Conservation (phyloP, 2,329 filamentous ascomycete species). For the Aspergillus vadensis region DNA sequence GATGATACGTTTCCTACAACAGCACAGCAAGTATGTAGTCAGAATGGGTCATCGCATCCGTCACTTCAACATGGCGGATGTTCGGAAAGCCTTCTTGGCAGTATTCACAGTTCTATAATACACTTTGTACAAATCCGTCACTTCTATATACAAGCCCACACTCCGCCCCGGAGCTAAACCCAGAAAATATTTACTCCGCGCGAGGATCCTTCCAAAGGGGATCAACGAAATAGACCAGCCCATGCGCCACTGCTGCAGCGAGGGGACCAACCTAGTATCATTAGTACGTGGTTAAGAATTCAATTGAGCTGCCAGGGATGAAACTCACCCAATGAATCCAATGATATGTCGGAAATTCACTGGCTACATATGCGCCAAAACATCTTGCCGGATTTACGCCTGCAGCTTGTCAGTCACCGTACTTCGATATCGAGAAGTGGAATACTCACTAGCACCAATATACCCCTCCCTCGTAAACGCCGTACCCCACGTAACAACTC, state of each 20-base stretch:
- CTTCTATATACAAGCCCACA: background rate
- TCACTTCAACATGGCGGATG: background rate
- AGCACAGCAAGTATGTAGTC: background rate
- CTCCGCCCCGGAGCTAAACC: no score
- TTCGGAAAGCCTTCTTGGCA: background rate
- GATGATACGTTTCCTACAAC: no score
- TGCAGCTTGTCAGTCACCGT: background rate
- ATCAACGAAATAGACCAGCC: slow-evolving; percentile 34
- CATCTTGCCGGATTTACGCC: slow-evolving; percentile 50
- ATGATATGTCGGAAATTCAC: slow-evolving; percentile 38
- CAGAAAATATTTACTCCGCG: background rate
- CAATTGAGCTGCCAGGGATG: background rate
- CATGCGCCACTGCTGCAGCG: slow-evolving; percentile 34
- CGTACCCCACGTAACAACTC: slow-evolving; percentile 40
- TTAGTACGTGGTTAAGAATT: background rate
- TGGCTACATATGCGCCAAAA: slow-evolving; percentile 49
- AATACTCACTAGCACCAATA: slow-evolving; percentile 39
- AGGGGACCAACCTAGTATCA: slow-evolving; percentile 30
- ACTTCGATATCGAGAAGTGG: background rate
- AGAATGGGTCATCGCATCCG: background rate
- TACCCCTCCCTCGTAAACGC: slow-evolving; percentile 46
- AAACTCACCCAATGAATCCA: slow-evolving; percentile 42
- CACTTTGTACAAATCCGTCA: background rate
- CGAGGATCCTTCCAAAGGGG: slow-evolving; percentile 26
- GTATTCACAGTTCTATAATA: background rate